Percentiles rank a stretch among this genome's conserved stretches.
Conservation (phyloP, 2,329 filamentous ascomycete species). For the Hypoxylon sp. region DNA sequence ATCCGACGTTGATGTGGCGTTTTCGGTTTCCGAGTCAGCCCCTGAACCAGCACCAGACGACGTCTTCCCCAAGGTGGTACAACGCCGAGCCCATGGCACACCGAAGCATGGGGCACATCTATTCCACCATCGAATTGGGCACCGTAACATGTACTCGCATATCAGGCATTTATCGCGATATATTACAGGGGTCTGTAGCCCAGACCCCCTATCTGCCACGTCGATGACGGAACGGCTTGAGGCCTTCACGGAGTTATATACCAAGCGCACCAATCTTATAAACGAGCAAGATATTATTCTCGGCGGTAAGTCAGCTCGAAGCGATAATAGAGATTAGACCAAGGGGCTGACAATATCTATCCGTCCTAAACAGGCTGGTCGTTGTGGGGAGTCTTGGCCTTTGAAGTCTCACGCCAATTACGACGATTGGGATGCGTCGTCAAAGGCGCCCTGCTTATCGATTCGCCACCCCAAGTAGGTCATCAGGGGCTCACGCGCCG, state of each 20-base stretch:
- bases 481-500: conserved; percentile 55
- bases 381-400: conserved; percentile 61
- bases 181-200: conserved; percentile 4
- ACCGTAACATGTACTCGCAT: conserved; percentile 26
- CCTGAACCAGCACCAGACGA: neutral
- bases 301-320: conserved; percentile 48
- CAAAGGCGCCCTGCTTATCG: conserved; percentile 53
- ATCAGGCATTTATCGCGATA: conserved; percentile 8
- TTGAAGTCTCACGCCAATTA: conserved; percentile 53
- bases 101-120: conserved; percentile 33
- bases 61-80: neutral
- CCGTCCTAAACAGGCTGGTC: conserved; percentile 53
- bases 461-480: conserved; percentile 54
- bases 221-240: conserved; percentile 15
- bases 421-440: conserved; percentile 49
- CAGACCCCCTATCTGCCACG: conserved; percentile 13
- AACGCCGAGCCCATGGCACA: neutral
- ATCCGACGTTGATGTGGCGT: neutral
- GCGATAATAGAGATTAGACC: neutral
- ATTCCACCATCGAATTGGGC: conserved; percentile 45
- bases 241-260: conserved; percentile 34
- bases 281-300: conserved; percentile 40
- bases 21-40: neutral
- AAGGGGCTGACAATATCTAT: conserved; percentile 3
- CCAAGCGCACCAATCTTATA: conserved; percentile 24